phyloP scores from a whole-genome alignment of 495 filamentous ascomycete species.

The Tetracladium marchalianum region DNA sequence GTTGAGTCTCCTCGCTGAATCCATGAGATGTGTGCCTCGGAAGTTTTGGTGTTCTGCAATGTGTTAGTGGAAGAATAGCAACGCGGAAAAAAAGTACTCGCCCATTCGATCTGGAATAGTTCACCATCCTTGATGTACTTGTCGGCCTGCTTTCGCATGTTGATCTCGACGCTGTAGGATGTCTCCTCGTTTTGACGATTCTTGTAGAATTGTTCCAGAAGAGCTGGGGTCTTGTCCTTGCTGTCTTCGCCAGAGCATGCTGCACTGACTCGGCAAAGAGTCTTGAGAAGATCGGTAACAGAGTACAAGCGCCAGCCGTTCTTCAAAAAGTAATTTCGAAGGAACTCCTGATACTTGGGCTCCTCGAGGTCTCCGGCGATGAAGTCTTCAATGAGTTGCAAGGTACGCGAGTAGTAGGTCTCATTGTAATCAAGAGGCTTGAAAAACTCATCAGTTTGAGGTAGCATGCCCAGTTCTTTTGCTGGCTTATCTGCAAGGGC shows the following conservation, averaged over 20 bases:
- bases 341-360: slow-evolving; percentile 70
- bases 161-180: slow-evolving; percentile 74
- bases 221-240: slow-evolving; percentile 85
- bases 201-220: slow-evolving; percentile 71
- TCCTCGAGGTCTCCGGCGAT: slow-evolving; percentile 78
- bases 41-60: slow-evolving; percentile 42
- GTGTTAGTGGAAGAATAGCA: background rate
- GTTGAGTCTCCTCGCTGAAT: slow-evolving; percentile 75
- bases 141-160: slow-evolving; percentile 77
- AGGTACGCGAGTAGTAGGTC: slow-evolving; percentile 41
- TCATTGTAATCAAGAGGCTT: slow-evolving; percentile 9
- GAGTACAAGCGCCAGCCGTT: slow-evolving; percentile 86
- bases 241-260: slow-evolving; percentile 67
- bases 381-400: slow-evolving; percentile 71
- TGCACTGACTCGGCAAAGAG: slow-evolving; percentile 64
- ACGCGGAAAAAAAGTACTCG: slow-evolving; percentile 35
- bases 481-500: slow-evolving; percentile 67
- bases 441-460: slow-evolving; percentile 24
- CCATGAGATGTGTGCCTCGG: slow-evolving; percentile 55
- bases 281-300: slow-evolving; percentile 71
- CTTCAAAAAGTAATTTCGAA: slow-evolving; percentile 80
- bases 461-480: slow-evolving; percentile 59
- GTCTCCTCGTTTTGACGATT: slow-evolving; percentile 73
- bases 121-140: slow-evolving; percentile 83
- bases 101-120: slow-evolving; percentile 75